Base-by-base conservation (phyloP, 805 yeast species). In the Candida sphagnicola region DNA sequence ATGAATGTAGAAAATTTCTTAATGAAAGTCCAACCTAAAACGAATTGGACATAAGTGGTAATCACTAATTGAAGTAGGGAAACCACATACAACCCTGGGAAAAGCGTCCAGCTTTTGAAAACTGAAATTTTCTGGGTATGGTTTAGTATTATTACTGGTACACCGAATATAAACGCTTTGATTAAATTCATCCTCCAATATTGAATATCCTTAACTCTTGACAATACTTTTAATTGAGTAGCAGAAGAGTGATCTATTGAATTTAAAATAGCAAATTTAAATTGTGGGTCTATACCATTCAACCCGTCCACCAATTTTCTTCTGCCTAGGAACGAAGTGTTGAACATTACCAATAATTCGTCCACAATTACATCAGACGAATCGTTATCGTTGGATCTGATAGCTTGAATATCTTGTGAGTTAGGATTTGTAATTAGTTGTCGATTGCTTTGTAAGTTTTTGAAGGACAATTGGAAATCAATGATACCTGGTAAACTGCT, bases 11-110 rank as follows among this genome's bases (percentile, higher is more conserved):
- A 71, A 5, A 93, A 77, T 40, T 86, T 82, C 34, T 59, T 62
- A 59, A 79, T 79, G 53, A 89, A 93, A 25, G 73, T 67, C 5
- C 64, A 50, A 0, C 95, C 97, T n/a, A 88, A 46, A 49, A 67
- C 59, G 47, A 82, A 76, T 53, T 84, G 85, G 34, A 87, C 65
- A 45, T 78, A 80, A 1, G 80, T 53, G 0, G 84, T 72, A 3
- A 85, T 54, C 0, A 68, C 52, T 10, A 85, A 63, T 54, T 83
- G 79, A 10, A 88, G 50, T 19, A 85, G 50, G 2, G 85, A 75
- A 18, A 83, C 83, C 34, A 85, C 49, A 46, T 76, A 78, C 3
- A 87, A 50, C 0, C 96, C 96, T 4, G 77, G 70, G 17, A 78
- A 46, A 8, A 82, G 52, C 24, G 51, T 46, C 35, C 53, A 63